These are phyloP conservation scores for Magnolia changhungtana DNA, from an alignment of 164 flowering plant species.

Conservation along the genomic window DNA sequence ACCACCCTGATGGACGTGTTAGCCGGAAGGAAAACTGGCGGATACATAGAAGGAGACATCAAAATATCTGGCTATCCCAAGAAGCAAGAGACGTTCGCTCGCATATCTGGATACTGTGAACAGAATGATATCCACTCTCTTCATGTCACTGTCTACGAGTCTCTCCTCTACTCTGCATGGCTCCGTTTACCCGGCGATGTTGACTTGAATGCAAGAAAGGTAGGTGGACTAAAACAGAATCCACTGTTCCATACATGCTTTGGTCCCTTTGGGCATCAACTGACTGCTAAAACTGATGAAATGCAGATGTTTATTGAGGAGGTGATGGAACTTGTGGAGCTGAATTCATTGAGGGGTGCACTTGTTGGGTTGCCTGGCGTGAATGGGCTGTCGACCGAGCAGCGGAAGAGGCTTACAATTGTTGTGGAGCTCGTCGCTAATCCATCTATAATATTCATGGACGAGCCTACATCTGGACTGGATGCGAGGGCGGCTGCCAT, in stretches of 20 bases:
- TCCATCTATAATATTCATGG: conserved; percentile 56
- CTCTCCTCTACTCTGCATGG: background rate
- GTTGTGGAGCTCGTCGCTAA: conserved; percentile 56
- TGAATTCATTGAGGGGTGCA: conserved; percentile 31
- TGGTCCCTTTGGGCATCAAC: background rate
- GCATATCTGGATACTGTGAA: conserved; percentile 4
- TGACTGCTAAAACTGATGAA: background rate
- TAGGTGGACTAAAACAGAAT: background rate
- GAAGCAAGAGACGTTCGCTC: conserved; percentile 3
- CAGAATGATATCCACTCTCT: background rate
- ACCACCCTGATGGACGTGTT: conserved; percentile 71
- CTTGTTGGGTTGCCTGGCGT: conserved; percentile 46
- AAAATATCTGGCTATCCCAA: conserved; percentile 2
- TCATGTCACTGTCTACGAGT: background rate
- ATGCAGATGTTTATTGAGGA: conserved; percentile 46
- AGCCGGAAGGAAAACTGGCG: background rate
- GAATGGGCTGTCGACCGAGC: conserved; percentile 50
- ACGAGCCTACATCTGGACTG: conserved; percentile 57
- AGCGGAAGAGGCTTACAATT: conserved; percentile 49
- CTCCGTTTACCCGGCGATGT: background rate
- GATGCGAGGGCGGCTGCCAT: conserved; percentile 61
- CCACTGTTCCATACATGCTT: background rate
- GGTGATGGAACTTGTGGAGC: conserved; percentile 54
- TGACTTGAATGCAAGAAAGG: background rate
- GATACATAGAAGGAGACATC: conserved; percentile 1